These are phyloP conservation scores for Volvox carteri DNA, from an alignment of 163 green algal species.

Conservation along the genomic window DNA sequence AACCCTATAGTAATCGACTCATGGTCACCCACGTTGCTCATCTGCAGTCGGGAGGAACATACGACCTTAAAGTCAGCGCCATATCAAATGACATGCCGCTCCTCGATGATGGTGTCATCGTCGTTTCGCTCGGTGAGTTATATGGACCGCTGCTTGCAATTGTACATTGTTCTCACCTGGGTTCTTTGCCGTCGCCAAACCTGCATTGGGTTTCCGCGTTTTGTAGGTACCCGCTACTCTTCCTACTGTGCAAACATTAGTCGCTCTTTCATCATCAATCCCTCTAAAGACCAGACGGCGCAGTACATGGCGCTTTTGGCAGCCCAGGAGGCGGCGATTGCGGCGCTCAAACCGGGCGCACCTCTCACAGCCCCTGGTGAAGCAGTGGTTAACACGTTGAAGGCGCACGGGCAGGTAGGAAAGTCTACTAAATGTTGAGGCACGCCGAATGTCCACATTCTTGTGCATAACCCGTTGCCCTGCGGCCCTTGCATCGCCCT, in stretches of 20 bases:
- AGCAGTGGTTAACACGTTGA: constrained; percentile 67
- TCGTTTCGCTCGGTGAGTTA: constrained; percentile 81
- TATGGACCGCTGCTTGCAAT: too few species aligned
- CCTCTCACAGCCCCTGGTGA: constrained; percentile 76
- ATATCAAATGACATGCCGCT: constrained; percentile 80
- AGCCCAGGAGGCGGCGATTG: constrained; percentile 89
- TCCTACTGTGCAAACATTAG: constrained; percentile 95
- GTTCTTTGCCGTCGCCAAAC: too few species aligned
- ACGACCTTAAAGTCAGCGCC: constrained; percentile 82
- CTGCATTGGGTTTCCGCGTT: too few species aligned
- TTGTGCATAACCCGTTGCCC: too few species aligned
- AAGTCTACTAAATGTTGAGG: too few species aligned
- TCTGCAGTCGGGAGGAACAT: constrained; percentile 41
- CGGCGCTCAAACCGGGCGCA: constrained; percentile 81
- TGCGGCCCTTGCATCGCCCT: too few species aligned
- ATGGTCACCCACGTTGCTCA: too few species aligned
- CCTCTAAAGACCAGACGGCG: constrained; percentile 79
- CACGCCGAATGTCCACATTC: too few species aligned
- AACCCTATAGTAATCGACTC: too few species aligned
- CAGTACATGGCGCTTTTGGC: constrained; percentile 85
- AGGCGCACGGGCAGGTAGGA: constrained; percentile 55
- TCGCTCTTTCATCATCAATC: constrained; percentile 94
- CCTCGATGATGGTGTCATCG: constrained; percentile 87
- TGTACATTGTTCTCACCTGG: too few species aligned
- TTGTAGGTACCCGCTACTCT: constrained; percentile 76